Conservation (phyloP, 495 filamentous ascomycete species). For the Aspergillus sparsus region DNA sequence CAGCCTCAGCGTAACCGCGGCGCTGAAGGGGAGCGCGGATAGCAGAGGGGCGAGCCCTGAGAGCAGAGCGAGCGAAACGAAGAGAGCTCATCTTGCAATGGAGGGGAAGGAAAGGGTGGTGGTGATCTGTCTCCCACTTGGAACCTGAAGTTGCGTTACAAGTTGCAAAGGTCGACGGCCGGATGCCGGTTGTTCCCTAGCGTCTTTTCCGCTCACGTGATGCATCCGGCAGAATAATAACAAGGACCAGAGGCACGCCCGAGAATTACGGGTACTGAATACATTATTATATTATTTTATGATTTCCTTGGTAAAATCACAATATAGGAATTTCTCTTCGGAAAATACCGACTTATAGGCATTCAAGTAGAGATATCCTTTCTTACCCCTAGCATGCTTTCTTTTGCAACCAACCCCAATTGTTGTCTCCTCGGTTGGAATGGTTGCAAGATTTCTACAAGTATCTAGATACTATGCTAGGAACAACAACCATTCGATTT, state of each 20-base stretch:
- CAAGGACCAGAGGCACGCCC: neutral
- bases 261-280: neutral
- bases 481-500: too few relatives aligned
- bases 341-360: too few relatives aligned
- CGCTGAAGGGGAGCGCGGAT: constrained; percentile 71
- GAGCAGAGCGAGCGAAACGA: constrained; percentile 83
- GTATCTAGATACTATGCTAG: too few relatives aligned
- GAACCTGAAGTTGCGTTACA: constrained; percentile 40
- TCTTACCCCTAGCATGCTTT: too few relatives aligned
- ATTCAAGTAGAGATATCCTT: too few relatives aligned
- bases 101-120: constrained; percentile 39
- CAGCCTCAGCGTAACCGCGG: constrained; percentile 92
- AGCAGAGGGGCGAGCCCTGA: constrained; percentile 72
- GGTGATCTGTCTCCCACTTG: constrained; percentile 39
- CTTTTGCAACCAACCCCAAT: too few relatives aligned
- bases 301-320: too few relatives aligned
- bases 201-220: constrained; percentile 26
- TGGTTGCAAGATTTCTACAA: too few relatives aligned
- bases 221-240: neutral
- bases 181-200: constrained; percentile 52
- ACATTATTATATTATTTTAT: neutral
- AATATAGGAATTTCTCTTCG: too few relatives aligned
- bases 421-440: too few relatives aligned
- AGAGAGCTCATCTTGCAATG: constrained; percentile 79
- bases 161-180: constrained; percentile 50